Evolutionary conservation across 75 land plant species (phyloP).

Genomic region (Picea glauca): DNA sequence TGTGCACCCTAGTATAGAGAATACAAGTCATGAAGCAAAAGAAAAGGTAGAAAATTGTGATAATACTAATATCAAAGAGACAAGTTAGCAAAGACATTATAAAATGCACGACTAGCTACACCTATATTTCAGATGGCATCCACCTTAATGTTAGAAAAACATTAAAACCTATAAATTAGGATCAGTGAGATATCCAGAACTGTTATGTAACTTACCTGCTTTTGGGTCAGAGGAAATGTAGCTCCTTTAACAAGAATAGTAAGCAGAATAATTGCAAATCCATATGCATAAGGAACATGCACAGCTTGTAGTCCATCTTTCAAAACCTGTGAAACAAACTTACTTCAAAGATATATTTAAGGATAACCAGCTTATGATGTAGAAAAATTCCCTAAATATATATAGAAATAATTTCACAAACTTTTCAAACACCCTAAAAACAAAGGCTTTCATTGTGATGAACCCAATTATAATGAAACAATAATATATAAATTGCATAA

Average conservation of each 20-base stretch:
- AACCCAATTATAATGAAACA: too few relatives aligned
- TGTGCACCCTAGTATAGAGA: too few relatives aligned
- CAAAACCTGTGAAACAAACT: constrained; percentile 46
- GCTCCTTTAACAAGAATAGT: constrained; percentile 91
- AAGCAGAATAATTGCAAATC: constrained; percentile 94
- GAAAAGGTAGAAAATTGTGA: too few relatives aligned
- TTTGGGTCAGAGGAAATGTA: constrained; percentile 90
- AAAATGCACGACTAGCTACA: background rate
- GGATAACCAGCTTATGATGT: too few relatives aligned
- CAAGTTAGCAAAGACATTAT: background rate
- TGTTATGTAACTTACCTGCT: constrained; percentile 50
- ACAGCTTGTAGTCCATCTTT: constrained; percentile 76
- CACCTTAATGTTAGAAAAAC: background rate
- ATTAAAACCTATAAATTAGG: background rate
- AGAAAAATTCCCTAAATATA: too few relatives aligned
- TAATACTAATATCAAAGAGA: too few relatives aligned
- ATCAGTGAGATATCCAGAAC: background rate
- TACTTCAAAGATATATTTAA: too few relatives aligned
- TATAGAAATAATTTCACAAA: too few relatives aligned
- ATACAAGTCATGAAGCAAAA: too few relatives aligned
- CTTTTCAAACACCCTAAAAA: too few relatives aligned
- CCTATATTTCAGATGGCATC: background rate
- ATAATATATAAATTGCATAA: too few relatives aligned
- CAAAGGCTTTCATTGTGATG: too few relatives aligned
- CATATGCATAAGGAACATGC: constrained; percentile 92